phyloP scores from a whole-genome alignment of 345 rosid genomes.

The Fremontodendron californicum region DNA sequence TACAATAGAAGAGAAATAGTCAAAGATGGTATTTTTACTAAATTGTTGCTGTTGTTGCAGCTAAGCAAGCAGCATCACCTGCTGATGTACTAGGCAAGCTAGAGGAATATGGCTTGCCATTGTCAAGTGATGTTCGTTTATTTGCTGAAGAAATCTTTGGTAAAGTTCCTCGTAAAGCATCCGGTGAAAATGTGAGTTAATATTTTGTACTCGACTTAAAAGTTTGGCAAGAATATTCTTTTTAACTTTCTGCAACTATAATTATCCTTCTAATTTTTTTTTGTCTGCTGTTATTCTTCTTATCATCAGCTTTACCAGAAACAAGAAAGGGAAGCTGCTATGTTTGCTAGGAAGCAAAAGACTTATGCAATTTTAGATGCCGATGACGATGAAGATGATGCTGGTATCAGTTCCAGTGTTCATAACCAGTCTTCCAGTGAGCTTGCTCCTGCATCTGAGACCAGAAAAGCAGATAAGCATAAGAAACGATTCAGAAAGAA shows the following conservation, averaged over 20 bases:
- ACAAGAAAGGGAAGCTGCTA: conserved; percentile 83
- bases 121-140: conserved; percentile 43
- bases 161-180: conserved; percentile 49
- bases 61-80: conserved; percentile 65
- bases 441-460: conserved; percentile 28
- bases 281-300: background rate
- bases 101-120: conserved; percentile 47
- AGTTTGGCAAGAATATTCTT: background rate
- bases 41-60: conserved; percentile 37
- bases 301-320: conserved; percentile 60
- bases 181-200: conserved; percentile 55
- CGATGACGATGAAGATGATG: conserved; percentile 51
- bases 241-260: background rate
- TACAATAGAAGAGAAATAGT: background rate
- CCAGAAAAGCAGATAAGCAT: conserved; percentile 38
- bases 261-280: background rate
- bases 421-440: conserved; percentile 27
- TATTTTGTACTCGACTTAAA: background rate
- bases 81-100: conserved; percentile 48
- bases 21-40: background rate
- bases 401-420: conserved; percentile 21
- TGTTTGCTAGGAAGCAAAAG: conserved; percentile 67
- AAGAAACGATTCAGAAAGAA: conserved; percentile 87
- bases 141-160: conserved; percentile 58
- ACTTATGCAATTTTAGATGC: conserved; percentile 72